Percentiles rank a stretch among this genome's conserved stretches.
phyloP scores from a whole-genome alignment of 129 eudicot genomes.

The Centaurea solstitialis region DNA sequence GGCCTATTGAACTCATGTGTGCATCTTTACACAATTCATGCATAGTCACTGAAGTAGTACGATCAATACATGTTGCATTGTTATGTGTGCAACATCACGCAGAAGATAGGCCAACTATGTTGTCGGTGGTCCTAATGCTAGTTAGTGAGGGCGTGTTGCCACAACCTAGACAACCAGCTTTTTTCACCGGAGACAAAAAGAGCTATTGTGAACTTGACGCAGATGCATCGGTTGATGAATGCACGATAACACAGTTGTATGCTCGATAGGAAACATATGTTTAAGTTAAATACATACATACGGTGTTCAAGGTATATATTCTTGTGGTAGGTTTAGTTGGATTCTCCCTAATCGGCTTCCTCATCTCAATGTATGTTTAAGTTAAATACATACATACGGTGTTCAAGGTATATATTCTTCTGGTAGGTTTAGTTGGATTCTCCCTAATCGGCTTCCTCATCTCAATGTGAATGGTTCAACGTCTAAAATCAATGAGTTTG shows the following conservation, averaged over 20 bases:
- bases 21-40: constrained; percentile 12
- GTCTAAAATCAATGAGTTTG: too few relatives aligned
- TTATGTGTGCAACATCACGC: constrained; percentile 53
- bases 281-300: not conserved
- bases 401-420: too few relatives aligned
- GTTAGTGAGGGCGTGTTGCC: constrained; percentile 35
- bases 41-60: constrained; percentile 6
- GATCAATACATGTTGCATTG: constrained; percentile 41
- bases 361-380: too few relatives aligned
- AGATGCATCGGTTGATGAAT: not conserved
- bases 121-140: constrained; percentile 50
- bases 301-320: too few relatives aligned
- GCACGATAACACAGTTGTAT: constrained; percentile 21
- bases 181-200: constrained; percentile 10
- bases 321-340: too few relatives aligned
- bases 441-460: too few relatives aligned
- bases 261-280: not conserved
- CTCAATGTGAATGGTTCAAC: too few relatives aligned
- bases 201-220: not conserved
- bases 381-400: too few relatives aligned
- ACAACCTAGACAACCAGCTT: too few relatives aligned
- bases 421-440: not conserved
- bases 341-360: too few relatives aligned
- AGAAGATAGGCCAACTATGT: constrained; percentile 53
- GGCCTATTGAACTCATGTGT: constrained; percentile 19